Evolutionary conservation across 1,139 yeast genomes (phyloP).

Genomic region (Kodamaea suecica): DNA sequence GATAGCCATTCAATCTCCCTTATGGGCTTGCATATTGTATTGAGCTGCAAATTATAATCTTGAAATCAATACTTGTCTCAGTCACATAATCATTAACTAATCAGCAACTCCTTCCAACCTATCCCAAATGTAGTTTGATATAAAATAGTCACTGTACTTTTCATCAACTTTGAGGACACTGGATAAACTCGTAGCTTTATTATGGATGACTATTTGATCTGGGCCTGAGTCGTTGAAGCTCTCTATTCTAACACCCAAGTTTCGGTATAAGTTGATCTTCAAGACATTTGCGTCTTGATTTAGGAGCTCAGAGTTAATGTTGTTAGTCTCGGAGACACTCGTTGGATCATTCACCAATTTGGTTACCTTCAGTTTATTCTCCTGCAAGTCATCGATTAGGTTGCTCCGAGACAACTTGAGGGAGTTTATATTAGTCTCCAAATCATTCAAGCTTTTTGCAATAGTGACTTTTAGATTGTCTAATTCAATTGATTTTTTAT

Average conservation of each 20-base stretch:
- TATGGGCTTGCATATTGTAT: too few species aligned
- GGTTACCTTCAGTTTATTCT: slow-evolving; percentile 21
- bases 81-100: background rate
- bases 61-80: background rate
- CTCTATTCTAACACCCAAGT: slow-evolving; percentile 44
- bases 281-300: slow-evolving; percentile 36
- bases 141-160: slow-evolving; percentile 59
- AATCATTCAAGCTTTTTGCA: slow-evolving; percentile 56
- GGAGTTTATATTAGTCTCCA: slow-evolving; percentile 51
- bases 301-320: slow-evolving; percentile 13
- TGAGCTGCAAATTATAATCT: too few species aligned
- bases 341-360: slow-evolving; percentile 20
- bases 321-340: slow-evolving; percentile 4
- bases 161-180: slow-evolving; percentile 56
- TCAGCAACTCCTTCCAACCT: slow-evolving; percentile 24
- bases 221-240: slow-evolving; percentile 15
- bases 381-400: slow-evolving; percentile 31
- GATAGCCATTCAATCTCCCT: too few species aligned
- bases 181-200: slow-evolving; percentile 45
- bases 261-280: slow-evolving; percentile 43
- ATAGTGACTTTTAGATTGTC: slow-evolving; percentile 52
- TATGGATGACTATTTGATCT: slow-evolving; percentile 48
- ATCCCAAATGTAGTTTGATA: slow-evolving; percentile 74
- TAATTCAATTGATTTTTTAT: slow-evolving; percentile 30
- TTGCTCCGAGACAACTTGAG: slow-evolving; percentile 42